Evolutionary conservation across 225 moss, liverwort and hornwort species (phyloP).

Genomic region (Straminergon stramineum): DNA sequence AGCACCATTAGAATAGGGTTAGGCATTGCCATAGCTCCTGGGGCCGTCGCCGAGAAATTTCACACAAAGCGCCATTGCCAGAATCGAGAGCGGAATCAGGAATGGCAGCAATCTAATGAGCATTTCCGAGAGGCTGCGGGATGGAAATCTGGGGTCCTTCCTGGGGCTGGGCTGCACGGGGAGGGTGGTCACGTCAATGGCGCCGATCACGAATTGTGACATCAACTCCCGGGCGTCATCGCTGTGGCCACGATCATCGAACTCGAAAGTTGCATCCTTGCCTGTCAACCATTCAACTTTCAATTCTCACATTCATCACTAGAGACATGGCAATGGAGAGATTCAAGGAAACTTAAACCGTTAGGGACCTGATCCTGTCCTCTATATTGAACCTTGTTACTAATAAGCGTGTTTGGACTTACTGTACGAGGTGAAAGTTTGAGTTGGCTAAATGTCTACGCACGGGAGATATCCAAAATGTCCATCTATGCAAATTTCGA

Average conservation of each 20-base stretch:
- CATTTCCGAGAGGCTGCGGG: background rate
- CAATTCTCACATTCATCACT: background rate
- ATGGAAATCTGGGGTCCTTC: background rate
- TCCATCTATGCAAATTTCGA: no score
- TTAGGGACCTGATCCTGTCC: background rate
- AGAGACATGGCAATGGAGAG: background rate
- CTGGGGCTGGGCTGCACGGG: background rate
- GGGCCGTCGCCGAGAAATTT: conserved; percentile 4
- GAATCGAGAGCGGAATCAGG: conserved; percentile 15
- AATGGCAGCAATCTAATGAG: conserved; percentile 5
- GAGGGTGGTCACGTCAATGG: conserved; percentile 20
- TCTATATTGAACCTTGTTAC: no score
- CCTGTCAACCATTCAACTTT: background rate
- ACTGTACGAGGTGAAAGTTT: background rate
- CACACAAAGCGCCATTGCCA: conserved; percentile 13
- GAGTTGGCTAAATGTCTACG: background rate
- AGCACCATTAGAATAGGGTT: background rate
- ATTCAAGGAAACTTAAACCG: background rate
- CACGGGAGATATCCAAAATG: background rate
- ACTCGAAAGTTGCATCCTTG: conserved; percentile 33
- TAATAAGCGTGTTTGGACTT: background rate
- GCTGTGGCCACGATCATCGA: conserved; percentile 34
- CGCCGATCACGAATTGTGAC: conserved; percentile 17
- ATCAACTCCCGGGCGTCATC: conserved; percentile 20
- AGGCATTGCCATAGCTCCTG: background rate